Evolutionary conservation across 2,329 filamentous ascomycete genomes (phyloP).

Genomic region (Phyllosticta capitalensis): DNA sequence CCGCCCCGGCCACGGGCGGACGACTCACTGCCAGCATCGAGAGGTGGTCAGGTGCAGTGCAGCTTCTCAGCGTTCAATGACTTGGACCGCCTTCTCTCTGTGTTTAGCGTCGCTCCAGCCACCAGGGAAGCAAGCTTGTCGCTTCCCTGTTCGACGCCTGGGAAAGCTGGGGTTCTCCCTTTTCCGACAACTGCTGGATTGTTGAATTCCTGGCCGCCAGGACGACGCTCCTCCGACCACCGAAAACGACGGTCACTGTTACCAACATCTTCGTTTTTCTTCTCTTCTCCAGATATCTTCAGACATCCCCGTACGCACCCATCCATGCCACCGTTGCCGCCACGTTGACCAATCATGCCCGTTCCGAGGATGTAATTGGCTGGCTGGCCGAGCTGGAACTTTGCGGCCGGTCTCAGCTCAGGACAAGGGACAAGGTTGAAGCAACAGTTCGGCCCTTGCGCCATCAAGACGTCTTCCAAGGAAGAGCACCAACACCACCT

Average conservation of each 20-base stretch:
- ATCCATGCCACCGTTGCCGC: not conserved
- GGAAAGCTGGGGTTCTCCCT: not conserved
- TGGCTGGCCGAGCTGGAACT: not conserved
- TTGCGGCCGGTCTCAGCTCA: not conserved
- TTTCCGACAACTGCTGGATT: not conserved
- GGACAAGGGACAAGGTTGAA: not conserved
- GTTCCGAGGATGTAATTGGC: not conserved
- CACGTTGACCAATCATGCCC: not conserved
- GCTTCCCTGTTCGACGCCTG: not conserved
- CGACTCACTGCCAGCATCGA: not conserved
- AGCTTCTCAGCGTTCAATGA: not conserved
- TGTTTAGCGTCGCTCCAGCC: not conserved
- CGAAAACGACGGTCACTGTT: not conserved
- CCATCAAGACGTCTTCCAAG: not conserved
- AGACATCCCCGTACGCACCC: not conserved
- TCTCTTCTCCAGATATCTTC: not conserved
- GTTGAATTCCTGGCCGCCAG: not conserved
- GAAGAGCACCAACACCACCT: not conserved
- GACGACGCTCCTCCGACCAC: not conserved
- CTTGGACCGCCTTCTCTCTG: not conserved
- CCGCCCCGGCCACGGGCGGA: not conserved
- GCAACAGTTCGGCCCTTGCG: not conserved
- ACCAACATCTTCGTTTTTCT: not conserved
- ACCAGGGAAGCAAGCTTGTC: not conserved
- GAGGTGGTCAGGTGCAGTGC: not conserved